Evolutionary conservation across 371 early-diverging fungal genomes (phyloP).

Genomic region (Mortierella sp.): DNA sequence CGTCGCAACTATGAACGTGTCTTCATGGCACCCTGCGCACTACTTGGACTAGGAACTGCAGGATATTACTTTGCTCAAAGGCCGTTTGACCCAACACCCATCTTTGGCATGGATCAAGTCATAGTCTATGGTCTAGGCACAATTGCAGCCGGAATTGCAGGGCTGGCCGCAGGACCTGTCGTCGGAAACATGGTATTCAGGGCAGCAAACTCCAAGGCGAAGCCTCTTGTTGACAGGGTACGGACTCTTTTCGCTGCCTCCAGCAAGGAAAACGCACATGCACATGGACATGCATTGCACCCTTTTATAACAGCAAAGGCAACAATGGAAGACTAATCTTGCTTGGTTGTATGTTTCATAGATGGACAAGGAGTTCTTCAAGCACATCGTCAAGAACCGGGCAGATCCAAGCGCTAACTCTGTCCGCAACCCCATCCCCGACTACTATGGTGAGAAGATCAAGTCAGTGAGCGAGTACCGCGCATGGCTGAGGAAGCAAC

Average conservation of each 20-base stretch:
- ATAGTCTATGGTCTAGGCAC: constrained; percentile 73
- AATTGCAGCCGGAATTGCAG: constrained; percentile 70
- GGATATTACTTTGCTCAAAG: constrained; percentile 77
- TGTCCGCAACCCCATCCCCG: constrained; percentile 86
- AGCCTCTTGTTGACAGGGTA: constrained; percentile 67
- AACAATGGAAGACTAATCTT: background rate
- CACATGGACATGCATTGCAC: no score
- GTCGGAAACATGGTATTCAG: constrained; percentile 75
- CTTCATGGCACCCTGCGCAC: constrained; percentile 70
- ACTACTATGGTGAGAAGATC: constrained; percentile 95
- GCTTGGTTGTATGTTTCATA: constrained; percentile 1
- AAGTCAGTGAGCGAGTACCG: constrained; percentile 85
- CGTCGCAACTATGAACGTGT: constrained; percentile 77
- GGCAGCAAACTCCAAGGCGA: constrained; percentile 63
- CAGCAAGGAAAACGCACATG: no score
- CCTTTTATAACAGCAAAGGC: background rate
- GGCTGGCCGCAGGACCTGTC: constrained; percentile 77
- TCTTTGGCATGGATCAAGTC: constrained; percentile 85
- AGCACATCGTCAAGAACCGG: constrained; percentile 81
- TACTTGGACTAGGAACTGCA: constrained; percentile 67
- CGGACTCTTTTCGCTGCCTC: background rate
- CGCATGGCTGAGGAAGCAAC: constrained; percentile 90
- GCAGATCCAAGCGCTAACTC: constrained; percentile 82
- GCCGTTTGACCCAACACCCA: constrained; percentile 81
- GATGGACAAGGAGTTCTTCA: constrained; percentile 84